Base-by-base conservation (phyloP, 2,329 filamentous ascomycete genomes). In the Arthrinium puccinioides region DNA sequence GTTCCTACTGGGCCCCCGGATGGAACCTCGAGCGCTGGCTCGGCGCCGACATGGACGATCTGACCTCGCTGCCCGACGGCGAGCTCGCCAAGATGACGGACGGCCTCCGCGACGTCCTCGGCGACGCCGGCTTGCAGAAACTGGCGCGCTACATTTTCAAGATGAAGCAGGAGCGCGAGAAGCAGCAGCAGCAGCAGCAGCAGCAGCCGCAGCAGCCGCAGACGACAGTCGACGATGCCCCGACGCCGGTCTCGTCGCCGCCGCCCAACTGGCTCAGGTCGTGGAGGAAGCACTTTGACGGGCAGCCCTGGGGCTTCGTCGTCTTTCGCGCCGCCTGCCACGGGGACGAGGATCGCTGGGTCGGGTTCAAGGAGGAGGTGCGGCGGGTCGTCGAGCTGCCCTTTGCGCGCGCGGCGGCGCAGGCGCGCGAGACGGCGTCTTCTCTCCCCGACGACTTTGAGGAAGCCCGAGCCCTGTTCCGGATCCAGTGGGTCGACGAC, bases 1-100 rank as follows among this genome's bases (percentile, higher is more conserved):
- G 44, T 39, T 39, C 43, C 15, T 47, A 49, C 37, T 49, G 46
- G 46, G 40, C 46, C 15, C 40, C 38, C 2, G 46, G 46, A 32
- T 49, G 44, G 46, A 39, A 36, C 38, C 43, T 40, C 34, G 39
- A 37, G 5, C 45, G 45, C 28, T 46, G 33, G 30, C 33, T 30
- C 30, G 15, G 21, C 33, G 32, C 41, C 35, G 38, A 38, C 9
- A 40, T 42, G 15, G 26, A 32, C n/a, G 38, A 45, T 23, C 15
- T 29, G 31, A 21, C 18, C 9, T 27, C 29, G 10, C 36, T 45
- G 21, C 14, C 38, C n/a, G 37, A 36, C 10, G 41, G 43, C 8
- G 43, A 49, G 36, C 34, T 28, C 14, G 36, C 41, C 14, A 49
- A 47, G 41, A 42, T 47, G 37, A 37, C 35, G 21, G 31, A 34